These are phyloP conservation scores for Starmerella geochares DNA, from an alignment of 805 yeast species.

Conservation along the genomic window DNA sequence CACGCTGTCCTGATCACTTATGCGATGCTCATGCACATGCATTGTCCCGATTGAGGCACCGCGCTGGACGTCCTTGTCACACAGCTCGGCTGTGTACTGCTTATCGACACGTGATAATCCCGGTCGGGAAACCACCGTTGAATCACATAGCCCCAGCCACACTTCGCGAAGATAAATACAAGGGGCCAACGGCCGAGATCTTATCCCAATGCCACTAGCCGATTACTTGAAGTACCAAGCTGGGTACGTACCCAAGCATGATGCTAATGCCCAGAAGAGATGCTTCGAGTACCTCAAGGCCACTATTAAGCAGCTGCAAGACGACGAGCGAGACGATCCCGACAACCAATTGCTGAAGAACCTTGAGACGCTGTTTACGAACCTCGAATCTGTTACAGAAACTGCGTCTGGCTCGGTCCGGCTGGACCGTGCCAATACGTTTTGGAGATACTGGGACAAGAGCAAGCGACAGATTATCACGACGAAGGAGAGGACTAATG, in stretches of 20 bases:
- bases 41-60: neutral
- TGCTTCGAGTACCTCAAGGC: slow-evolving; percentile 28
- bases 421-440: slow-evolving; percentile 26
- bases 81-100: neutral
- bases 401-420: slow-evolving; percentile 19
- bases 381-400: slow-evolving; percentile 21
- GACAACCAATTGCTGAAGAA: slow-evolving; percentile 13
- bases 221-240: slow-evolving; percentile 24
- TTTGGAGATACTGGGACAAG: slow-evolving; percentile 35
- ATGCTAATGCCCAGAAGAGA: slow-evolving; percentile 30
- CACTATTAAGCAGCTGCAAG: slow-evolving; percentile 24
- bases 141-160: too few species aligned
- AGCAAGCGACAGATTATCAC: slow-evolving; percentile 27
- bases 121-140: too few species aligned
- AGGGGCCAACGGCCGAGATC: neutral
- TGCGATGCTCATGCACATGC: neutral
- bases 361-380: slow-evolving; percentile 11
- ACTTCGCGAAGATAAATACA: too few species aligned
- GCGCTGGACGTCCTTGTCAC: neutral
- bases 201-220: slow-evolving; percentile 22
- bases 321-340: slow-evolving; percentile 10
- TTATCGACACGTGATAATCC: neutral
- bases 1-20: neutral
- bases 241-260: slow-evolving; percentile 30
- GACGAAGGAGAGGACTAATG: slow-evolving; percentile 18